phyloP scores from a whole-genome alignment of 2,329 filamentous ascomycete species.

The Gaeumannomyces sp. region DNA sequence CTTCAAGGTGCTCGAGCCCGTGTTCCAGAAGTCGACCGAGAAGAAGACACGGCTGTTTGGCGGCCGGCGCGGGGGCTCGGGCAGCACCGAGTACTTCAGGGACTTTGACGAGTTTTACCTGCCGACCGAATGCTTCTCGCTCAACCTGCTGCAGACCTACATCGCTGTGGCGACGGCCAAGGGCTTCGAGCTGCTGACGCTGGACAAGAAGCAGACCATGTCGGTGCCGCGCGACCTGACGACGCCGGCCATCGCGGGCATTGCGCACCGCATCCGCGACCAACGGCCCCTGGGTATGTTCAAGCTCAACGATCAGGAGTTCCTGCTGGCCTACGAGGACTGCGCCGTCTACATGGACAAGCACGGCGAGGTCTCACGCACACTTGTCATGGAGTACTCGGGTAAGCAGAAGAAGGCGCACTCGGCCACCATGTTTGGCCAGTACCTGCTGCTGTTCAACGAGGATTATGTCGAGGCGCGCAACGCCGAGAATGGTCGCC shows the following conservation, averaged over 20 bases:
- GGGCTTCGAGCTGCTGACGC: conserved; percentile 90
- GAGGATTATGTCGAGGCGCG: conserved; percentile 95
- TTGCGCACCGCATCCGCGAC: conserved; percentile 74
- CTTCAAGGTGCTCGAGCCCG: conserved; percentile 94
- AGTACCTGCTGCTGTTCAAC: conserved; percentile 90
- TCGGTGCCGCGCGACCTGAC: conserved; percentile 78
- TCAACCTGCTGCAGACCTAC: conserved; percentile 93
- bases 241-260: conserved; percentile 71
- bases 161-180: conserved; percentile 86
- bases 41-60: conserved; percentile 67
- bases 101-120: conserved; percentile 99
- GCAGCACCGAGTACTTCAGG: conserved; percentile 89
- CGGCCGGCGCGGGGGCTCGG: conserved; percentile 51
- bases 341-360: conserved; percentile 98
- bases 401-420: conserved; percentile 74
- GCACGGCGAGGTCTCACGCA: conserved; percentile 89
- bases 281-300: conserved; percentile 94
- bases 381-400: conserved; percentile 98
- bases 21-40: conserved; percentile 86
- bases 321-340: conserved; percentile 88
- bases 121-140: conserved; percentile 85
- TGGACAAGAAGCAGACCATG: conserved; percentile 96
- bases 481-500: conserved; percentile 89
- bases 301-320: conserved; percentile 84
- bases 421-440: conserved; percentile 80